Evolutionary conservation across 345 rosid genomes (phyloP).

Genomic region (Clarkia xantiana): DNA sequence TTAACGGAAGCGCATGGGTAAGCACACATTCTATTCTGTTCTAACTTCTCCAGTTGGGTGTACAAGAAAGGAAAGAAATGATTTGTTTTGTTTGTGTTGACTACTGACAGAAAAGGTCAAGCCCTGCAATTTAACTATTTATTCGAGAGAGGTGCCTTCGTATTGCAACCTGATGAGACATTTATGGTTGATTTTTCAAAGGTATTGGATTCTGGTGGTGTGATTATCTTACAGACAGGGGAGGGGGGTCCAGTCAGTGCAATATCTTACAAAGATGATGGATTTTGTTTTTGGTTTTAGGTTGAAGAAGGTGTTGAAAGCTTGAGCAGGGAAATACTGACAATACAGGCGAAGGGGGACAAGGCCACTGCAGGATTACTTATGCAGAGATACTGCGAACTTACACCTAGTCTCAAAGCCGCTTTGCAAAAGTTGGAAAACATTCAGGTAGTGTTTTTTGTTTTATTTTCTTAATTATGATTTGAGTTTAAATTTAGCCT

Average conservation of each 20-base stretch:
- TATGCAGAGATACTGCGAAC: conserved; percentile 40
- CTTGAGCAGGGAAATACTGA: conserved; percentile 67
- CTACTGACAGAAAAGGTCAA: conserved; percentile 61
- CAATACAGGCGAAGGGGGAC: conserved; percentile 79
- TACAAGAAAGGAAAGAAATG: background rate
- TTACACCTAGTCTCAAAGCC: conserved; percentile 47
- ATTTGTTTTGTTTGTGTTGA: conserved; percentile 9
- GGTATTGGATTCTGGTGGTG: conserved; percentile 22
- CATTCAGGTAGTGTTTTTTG: conserved; percentile 31
- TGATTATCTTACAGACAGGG: background rate
- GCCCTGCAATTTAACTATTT: conserved; percentile 89
- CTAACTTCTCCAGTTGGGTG: background rate
- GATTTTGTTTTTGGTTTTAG: conserved; percentile 11
- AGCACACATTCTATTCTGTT: conserved; percentile 4
- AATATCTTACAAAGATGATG: background rate
- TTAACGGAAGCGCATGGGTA: conserved; percentile 95
- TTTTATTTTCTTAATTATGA: background rate
- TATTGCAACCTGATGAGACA: conserved; percentile 44
- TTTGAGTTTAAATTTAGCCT: no score
- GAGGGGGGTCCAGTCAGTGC: background rate
- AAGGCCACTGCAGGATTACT: conserved; percentile 57
- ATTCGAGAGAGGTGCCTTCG: conserved; percentile 68
- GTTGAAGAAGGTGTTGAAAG: conserved; percentile 70
- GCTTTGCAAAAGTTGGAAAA: conserved; percentile 52
- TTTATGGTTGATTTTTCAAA: conserved; percentile 67